These are phyloP conservation scores for Lindgomyces ingoldianus DNA, from an alignment of 495 filamentous ascomycete genomes.

Conservation along the genomic window DNA sequence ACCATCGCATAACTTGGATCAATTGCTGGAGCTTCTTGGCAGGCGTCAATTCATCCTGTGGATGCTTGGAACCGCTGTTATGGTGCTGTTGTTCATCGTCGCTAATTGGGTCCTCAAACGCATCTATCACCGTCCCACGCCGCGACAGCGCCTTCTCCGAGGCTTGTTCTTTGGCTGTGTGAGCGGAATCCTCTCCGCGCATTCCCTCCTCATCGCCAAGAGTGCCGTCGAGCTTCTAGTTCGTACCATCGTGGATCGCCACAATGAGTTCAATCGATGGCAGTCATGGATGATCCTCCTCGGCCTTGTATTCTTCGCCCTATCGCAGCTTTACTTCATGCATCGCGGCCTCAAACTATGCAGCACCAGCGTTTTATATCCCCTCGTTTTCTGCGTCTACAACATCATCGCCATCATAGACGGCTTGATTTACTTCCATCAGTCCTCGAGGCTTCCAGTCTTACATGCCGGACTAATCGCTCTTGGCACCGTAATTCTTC, in stretches of 20 bases:
- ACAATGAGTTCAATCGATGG: conserved; percentile 96
- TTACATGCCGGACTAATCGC: conserved; percentile 82
- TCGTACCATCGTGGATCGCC: conserved; percentile 79
- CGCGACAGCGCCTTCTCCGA: conserved; percentile 72
- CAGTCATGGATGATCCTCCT: conserved; percentile 94
- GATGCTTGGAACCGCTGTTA: conserved; percentile 76
- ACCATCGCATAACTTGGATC: conserved; percentile 82
- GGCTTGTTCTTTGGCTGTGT: conserved; percentile 84
- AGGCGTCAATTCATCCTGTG: conserved; percentile 80
- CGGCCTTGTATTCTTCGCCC: conserved; percentile 75
- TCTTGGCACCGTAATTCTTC: conserved; percentile 80
- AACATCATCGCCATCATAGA: conserved; percentile 99
- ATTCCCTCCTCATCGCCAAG: conserved; percentile 90
- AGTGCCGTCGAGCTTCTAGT: conserved; percentile 96
- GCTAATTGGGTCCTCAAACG: conserved; percentile 60
- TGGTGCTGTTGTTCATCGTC: conserved; percentile 68
- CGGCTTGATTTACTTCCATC: conserved; percentile 93
- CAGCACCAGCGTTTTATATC: conserved; percentile 95
- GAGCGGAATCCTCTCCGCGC: conserved; percentile 88
- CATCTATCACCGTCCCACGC: conserved; percentile 56
- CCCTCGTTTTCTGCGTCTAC: conserved; percentile 97
- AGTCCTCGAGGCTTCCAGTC: conserved; percentile 73
- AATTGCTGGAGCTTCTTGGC: conserved; percentile 75
- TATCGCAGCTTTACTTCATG: conserved; percentile 92
- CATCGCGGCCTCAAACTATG: conserved; percentile 91